These are phyloP conservation scores for Colletotrichum shisoi DNA, from an alignment of 2,329 filamentous ascomycete species.

Conservation along the genomic window DNA sequence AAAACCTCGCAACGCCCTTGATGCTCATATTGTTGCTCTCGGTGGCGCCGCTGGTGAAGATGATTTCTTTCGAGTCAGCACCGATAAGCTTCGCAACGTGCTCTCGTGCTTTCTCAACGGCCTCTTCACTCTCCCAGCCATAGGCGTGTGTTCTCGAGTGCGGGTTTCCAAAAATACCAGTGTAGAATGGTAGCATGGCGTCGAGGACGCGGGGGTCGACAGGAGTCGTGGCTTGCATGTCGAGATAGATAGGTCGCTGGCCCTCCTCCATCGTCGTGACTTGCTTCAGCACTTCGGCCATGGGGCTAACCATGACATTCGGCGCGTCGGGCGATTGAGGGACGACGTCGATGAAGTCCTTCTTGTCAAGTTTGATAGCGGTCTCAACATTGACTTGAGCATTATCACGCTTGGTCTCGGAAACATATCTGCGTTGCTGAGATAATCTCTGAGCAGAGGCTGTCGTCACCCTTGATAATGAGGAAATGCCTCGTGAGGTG, in stretches of 20 bases:
- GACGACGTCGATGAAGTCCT: constrained; percentile 74
- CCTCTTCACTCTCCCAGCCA: constrained; percentile 97
- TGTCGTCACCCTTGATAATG: constrained; percentile 48
- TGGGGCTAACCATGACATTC: constrained; percentile 80
- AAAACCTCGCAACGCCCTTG: constrained; percentile 96
- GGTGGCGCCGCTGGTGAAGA: constrained; percentile 97
- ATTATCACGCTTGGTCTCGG: constrained; percentile 78
- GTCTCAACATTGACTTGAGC: constrained; percentile 84
- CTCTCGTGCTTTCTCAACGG: constrained; percentile 83
- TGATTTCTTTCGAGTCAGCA: constrained; percentile 96
- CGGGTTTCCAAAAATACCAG: constrained; percentile 93
- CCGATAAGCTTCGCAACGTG: constrained; percentile 88
- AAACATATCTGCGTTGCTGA: constrained; percentile 75
- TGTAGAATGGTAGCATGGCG: constrained; percentile 94
- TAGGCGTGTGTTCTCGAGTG: constrained; percentile 98
- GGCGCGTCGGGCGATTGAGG: constrained; percentile 54
- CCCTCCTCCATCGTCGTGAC: constrained; percentile 93
- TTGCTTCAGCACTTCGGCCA: constrained; percentile 86
- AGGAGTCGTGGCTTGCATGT: constrained; percentile 97
- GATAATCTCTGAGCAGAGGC: constrained; percentile 43
- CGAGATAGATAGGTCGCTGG: constrained; percentile 92
- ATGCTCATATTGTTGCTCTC: constrained; percentile 99
- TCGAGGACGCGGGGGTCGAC: constrained; percentile 94
- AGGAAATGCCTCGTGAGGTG: constrained; percentile 48
- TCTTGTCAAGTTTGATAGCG: constrained; percentile 85